Evolutionary conservation across 345 rosid species (phyloP).

Genomic region (Excoecaria agallocha): DNA sequence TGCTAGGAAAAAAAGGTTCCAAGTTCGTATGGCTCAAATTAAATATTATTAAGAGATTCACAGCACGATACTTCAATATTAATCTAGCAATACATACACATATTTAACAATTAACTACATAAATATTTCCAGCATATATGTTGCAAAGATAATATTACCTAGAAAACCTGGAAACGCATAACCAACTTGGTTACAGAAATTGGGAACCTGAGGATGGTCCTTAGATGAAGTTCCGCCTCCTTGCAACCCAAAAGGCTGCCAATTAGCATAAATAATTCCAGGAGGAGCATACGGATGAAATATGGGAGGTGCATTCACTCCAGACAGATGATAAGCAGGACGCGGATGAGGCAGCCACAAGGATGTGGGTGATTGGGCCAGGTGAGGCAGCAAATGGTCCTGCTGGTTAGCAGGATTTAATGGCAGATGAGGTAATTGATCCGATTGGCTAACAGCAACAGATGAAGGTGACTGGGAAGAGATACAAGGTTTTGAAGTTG

Average conservation of each 20-base stretch:
- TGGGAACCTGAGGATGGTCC: constrained; percentile 31
- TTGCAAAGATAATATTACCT: constrained; percentile 23
- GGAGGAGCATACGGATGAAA: constrained; percentile 28
- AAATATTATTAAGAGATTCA: not conserved
- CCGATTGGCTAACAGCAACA: constrained; percentile 14
- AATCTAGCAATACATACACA: not conserved
- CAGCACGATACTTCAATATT: not conserved
- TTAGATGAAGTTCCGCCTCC: constrained; percentile 27
- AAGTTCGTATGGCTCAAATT: not conserved
- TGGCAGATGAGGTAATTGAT: constrained; percentile 19
- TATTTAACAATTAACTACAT: not conserved
- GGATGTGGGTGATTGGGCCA: constrained; percentile 21
- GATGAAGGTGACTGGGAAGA: constrained; percentile 21
- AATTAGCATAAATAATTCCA: constrained; percentile 18
- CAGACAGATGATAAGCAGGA: constrained; percentile 26
- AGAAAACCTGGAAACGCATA: constrained; percentile 31
- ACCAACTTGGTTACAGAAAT: constrained; percentile 27
- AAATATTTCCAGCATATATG: not conserved
- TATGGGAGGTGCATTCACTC: constrained; percentile 18
- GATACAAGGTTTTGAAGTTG: constrained; percentile 21
- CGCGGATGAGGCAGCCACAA: constrained; percentile 28
- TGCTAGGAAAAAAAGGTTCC: constrained; percentile 18
- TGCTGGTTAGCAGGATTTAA: constrained; percentile 19
- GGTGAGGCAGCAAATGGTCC: constrained; percentile 17
- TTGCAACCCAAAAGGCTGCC: constrained; percentile 23